Base-by-base conservation (phyloP, 192 early-diverging fungal species). In the Cetraspora pellucida region DNA sequence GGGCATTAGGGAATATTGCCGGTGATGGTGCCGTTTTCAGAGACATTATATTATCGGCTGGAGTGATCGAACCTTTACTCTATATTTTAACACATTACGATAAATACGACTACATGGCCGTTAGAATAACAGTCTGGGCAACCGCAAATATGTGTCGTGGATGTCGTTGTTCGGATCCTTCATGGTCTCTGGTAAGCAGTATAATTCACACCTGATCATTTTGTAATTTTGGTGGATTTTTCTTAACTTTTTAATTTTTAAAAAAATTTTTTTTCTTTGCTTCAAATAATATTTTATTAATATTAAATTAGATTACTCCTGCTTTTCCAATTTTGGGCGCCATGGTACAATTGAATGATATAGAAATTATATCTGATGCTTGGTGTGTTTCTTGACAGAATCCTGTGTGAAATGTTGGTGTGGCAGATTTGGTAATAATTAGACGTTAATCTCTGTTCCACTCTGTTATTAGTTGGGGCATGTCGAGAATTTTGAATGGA, bases 131-230 rank as follows among this genome's bases (percentile, higher is more conserved):
- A 25, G 66, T 68, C 47, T 68, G 66, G 66, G 66, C 66, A 37
- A 68, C 66, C 27, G 66, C 66, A 68, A 68, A 68, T 49, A 49
- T 68, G 66, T 68, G 66, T 50, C 66, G 66, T 49, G 66, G 66
- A 10, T 68, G 66, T 49, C 66, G 66, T 11, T 68, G 66, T 49
- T 47, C 66, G 17, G 66, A 68, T 68, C 66, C 66, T 25, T 68
- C 66, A 47, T 68, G 66, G 66, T 49, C 45, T 47, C 47, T 68
- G 66, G 66, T 68, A 68, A 47, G 19, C 8, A 37, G 3, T 6
- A 37, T 37, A 37, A 37, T 37, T 6, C 7, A 1, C 7, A 37
- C 50, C 3, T 54, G n/a, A n/a, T n/a, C n/a, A n/a, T n/a, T n/a
- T n/a, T n/a, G n/a, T n/a, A n/a, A n/a, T n/a, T n/a, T n/a, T n/a